Base-by-base conservation (phyloP, 495 filamentous ascomycete species). In the Trypethelium eluteriae region DNA sequence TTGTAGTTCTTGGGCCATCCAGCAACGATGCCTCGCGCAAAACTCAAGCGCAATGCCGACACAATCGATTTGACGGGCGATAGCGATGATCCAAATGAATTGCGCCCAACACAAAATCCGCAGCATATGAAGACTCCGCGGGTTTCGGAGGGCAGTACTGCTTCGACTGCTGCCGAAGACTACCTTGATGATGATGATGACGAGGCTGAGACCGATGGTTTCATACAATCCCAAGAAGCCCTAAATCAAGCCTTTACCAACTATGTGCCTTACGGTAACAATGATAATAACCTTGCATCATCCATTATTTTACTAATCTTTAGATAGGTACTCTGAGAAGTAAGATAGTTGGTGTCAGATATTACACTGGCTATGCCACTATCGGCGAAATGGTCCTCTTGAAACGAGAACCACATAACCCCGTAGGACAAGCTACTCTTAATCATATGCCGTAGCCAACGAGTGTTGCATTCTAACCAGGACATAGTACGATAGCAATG, bases 271-370 rank as follows among this genome's bases (percentile, higher is more conserved):
- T 72, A 72, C 44, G 70, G 70, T 32, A 68, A 72, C 41, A 16
- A 35, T 59, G 1, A 32, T 35, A 36, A 18, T 32, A 36, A n/a
- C 18, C 2, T 36, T 3, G 10, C 25, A 59, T 59, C 6, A 10
- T 34, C 10, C 53, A 35, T 59, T 6, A 59, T 59, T 36, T 36
- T 2, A 36, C 53, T 59, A 9, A 59, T n/a, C 25, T 36, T 36
- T 53, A 5, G 5, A 36, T 59, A 59, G 77, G 64, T 57, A 73
- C 61, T 11, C 74, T 73, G 68, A 76, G 83, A 7, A 82, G 79
- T 12, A 92, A 93, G 68, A 88, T 94, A 59, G 92, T 96, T 0
- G 93, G 92, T 4, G 81, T 91, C 12, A 82, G 87, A 62, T 96
- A 86, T 74, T 97, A 97, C 75, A 78, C 73, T 36, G 91, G 91